phyloP scores from a whole-genome alignment of 78 protist genomes.

The Dictyostelium citrinum region DNA sequence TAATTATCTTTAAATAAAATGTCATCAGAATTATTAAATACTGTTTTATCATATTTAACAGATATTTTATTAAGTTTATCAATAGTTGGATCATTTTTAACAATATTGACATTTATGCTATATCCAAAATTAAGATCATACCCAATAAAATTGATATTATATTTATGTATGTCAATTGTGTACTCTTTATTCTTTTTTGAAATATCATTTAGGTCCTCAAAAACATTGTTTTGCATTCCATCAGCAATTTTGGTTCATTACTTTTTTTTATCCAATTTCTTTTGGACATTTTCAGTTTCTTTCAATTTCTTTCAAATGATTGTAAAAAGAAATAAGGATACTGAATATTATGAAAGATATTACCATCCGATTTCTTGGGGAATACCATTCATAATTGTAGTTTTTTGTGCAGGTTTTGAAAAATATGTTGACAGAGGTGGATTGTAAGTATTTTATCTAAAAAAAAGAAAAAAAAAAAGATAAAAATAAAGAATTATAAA shows the following conservation, averaged over 20 bases:
- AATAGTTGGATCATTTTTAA: constrained; percentile 66
- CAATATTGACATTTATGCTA: constrained; percentile 73
- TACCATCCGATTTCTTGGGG: constrained; percentile 76
- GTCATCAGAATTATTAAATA: not conserved
- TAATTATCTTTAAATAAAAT: too few relatives aligned
- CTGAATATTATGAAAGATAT: constrained; percentile 54
- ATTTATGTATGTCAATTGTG: constrained; percentile 57
- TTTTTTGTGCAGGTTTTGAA: constrained; percentile 8
- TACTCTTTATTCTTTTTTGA: constrained; percentile 49
- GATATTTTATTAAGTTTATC: constrained; percentile 66
- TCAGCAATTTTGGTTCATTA: constrained; percentile 51
- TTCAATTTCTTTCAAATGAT: constrained; percentile 55
- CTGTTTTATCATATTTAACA: constrained; percentile 41
- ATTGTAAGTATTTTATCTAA: constrained; percentile 1
- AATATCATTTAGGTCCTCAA: constrained; percentile 28
- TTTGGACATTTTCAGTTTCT: constrained; percentile 75
- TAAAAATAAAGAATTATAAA: not conserved
- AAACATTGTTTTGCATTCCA: constrained; percentile 39
- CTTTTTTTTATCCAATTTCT: constrained; percentile 73
- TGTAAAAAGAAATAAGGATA: constrained; percentile 65
- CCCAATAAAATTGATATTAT: constrained; percentile 63
- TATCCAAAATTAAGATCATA: constrained; percentile 66
- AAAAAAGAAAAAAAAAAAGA: not conserved
- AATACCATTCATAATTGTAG: constrained; percentile 26
- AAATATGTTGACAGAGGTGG: constrained; percentile 38